phyloP scores from a whole-genome alignment of 306 rosid genomes.

The Spatholobus suberectus region DNA sequence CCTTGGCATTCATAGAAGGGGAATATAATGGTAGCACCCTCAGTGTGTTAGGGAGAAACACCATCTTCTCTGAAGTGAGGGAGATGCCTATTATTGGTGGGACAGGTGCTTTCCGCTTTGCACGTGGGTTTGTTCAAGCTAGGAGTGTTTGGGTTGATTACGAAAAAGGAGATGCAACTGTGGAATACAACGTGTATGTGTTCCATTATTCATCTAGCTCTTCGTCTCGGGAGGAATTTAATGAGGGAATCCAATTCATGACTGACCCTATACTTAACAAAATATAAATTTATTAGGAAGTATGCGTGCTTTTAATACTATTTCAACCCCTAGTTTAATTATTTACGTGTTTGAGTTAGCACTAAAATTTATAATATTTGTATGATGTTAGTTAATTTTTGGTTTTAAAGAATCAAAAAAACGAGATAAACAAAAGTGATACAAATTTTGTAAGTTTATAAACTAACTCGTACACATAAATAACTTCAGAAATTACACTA shows the following conservation, averaged over 20 bases:
- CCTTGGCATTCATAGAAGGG: conserved; percentile 47
- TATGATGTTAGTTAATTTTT: no score
- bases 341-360: background rate
- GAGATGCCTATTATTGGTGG: conserved; percentile 66
- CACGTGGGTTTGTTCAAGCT: conserved; percentile 69
- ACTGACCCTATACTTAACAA: background rate
- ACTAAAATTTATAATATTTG: background rate
- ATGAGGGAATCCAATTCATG: background rate
- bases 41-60: conserved; percentile 54
- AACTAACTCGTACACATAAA: background rate
- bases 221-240: background rate
- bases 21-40: conserved; percentile 58
- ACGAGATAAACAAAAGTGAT: background rate
- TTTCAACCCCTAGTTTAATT: background rate
- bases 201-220: conserved; percentile 47
- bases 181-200: conserved; percentile 68
- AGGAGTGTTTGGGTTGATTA: conserved; percentile 29
- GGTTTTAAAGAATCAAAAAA: no score
- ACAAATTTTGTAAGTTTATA: background rate
- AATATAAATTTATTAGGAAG: background rate
- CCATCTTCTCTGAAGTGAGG: background rate
- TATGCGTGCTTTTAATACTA: background rate
- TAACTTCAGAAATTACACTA: background rate
- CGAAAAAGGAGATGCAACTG: conserved; percentile 50
- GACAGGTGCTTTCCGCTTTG: conserved; percentile 68